Base-by-base conservation (phyloP, 2,329 filamentous ascomycete species). In the Calonectria naviculata region DNA sequence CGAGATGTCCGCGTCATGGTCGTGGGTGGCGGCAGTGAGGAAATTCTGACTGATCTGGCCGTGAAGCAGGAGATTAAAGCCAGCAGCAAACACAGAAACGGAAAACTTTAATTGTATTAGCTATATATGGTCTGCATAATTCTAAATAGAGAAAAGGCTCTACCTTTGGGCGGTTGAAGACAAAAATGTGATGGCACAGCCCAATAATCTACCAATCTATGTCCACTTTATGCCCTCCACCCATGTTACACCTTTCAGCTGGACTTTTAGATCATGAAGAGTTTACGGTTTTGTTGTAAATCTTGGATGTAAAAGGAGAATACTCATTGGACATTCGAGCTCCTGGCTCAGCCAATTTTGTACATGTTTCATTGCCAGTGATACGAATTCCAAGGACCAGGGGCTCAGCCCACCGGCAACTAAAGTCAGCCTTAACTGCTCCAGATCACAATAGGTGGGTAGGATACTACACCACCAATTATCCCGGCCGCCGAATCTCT, bases 21-120 rank as follows among this genome's bases (percentile, higher is more conserved):
- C 12, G 83, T 89, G 0, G 87, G 88, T 4, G 88, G 87, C 13
- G 88, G 88, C 0, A 89, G 87, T 69, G 88, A 90, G 71, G 88
- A 89, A 78, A 89, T 90, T 65, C 82, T 89, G 54, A 83, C 84
- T 0, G 87, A 90, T 73, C 73, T 89, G 41, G 86, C 87, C 2
- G 81, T 89, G n/a, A 83, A 85, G 5, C 86, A 89, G 74, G 88
- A 89, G 68, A 65, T 79, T 19, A 73, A 70, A 58, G 68, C 69
- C 5, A 66, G n/a, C 13, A 36, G 19, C 8, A 58, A n/a, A 12
- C 21, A 15, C 31, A 38, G 21, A 58, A 10, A 38, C 12, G 52
- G 31, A 58, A 58, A 58, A 34, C 52, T 58, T 13, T 58, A 36
- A 10, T 13, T 5, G 21, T 4, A 17, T n/a, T n/a, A n/a, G n/a